These are phyloP conservation scores for Mycena vulgaris DNA, from an alignment of 768 basidiomycete genomes.

Conservation along the genomic window DNA sequence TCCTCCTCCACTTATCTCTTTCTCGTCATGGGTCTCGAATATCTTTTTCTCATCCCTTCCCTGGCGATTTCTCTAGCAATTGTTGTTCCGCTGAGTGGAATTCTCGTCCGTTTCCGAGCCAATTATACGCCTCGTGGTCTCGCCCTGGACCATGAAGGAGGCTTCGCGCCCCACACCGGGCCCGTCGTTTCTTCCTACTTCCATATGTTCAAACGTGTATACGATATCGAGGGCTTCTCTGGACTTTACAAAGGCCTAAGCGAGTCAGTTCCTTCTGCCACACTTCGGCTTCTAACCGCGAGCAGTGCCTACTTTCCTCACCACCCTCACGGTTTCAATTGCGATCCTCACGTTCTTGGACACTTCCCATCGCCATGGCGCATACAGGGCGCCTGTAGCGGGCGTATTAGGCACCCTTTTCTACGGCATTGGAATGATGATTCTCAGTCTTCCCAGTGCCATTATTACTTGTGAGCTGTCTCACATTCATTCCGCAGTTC, in stretches of 20 bases:
- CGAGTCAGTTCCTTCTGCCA: constrained; percentile 40
- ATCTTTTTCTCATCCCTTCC: constrained; percentile 60
- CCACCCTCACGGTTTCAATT: constrained; percentile 69
- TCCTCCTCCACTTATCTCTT: not conserved
- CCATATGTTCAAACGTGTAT: constrained; percentile 80
- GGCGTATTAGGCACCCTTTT: constrained; percentile 73
- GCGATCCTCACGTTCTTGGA: constrained; percentile 74
- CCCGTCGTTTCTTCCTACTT: constrained; percentile 85
- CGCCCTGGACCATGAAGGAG: constrained; percentile 83
- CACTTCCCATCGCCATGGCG: constrained; percentile 72
- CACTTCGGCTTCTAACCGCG: not conserved
- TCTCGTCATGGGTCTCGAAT: constrained; percentile 53
- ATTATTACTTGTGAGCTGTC: constrained; percentile 78
- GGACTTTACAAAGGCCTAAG: constrained; percentile 89
- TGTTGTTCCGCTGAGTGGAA: constrained; percentile 75
- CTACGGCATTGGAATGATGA: constrained; percentile 76
- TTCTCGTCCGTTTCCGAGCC: constrained; percentile 83
- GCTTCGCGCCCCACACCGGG: constrained; percentile 55
- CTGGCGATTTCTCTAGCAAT: constrained; percentile 68
- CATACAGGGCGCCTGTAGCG: constrained; percentile 74
- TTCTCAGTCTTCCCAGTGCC: constrained; percentile 77
- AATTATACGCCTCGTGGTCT: constrained; percentile 92
- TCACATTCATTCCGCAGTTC: not conserved
- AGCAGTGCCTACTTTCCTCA: constrained; percentile 61
- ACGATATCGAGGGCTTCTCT: constrained; percentile 71